Evolutionary conservation across 2,329 filamentous ascomycete species (phyloP).

Genomic region (Phyllosticta paracitricarpa): DNA sequence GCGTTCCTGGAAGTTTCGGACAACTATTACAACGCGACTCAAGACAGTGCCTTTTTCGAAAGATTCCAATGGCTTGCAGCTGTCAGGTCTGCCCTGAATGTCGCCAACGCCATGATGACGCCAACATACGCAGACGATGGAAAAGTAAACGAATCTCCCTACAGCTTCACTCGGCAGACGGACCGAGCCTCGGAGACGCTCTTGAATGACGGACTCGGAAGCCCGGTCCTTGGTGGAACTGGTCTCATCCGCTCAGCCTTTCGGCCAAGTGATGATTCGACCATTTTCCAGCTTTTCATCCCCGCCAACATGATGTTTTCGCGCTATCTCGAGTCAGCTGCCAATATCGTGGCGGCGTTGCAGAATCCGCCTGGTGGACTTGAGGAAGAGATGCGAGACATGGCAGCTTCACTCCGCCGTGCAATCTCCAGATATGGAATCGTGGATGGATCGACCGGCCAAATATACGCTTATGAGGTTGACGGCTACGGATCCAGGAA

Average conservation of each 20-base stretch:
- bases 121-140: constrained; percentile 40
- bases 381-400: constrained; percentile 45
- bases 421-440: constrained; percentile 38
- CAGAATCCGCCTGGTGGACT: constrained; percentile 39
- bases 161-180: constrained; percentile 36
- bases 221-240: constrained; percentile 38
- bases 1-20: constrained; percentile 41
- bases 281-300: constrained; percentile 41
- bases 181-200: constrained; percentile 38
- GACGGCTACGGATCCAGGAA: constrained; percentile 44
- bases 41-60: constrained; percentile 38
- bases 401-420: constrained; percentile 38
- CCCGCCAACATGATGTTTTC: constrained; percentile 62
- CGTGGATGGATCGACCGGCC: constrained; percentile 24
- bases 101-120: constrained; percentile 37
- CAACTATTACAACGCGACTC: constrained; percentile 40
- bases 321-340: constrained; percentile 46
- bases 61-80: constrained; percentile 39
- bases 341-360: constrained; percentile 43
- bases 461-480: constrained; percentile 40
- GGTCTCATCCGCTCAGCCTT: constrained; percentile 41
- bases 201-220: constrained; percentile 44
- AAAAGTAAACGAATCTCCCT: constrained; percentile 33
- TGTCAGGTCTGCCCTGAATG: constrained; percentile 34
- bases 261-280: constrained; percentile 40